phyloP scores from a whole-genome alignment of 2,329 filamentous ascomycete genomes.

The Fusarium napiforme region DNA sequence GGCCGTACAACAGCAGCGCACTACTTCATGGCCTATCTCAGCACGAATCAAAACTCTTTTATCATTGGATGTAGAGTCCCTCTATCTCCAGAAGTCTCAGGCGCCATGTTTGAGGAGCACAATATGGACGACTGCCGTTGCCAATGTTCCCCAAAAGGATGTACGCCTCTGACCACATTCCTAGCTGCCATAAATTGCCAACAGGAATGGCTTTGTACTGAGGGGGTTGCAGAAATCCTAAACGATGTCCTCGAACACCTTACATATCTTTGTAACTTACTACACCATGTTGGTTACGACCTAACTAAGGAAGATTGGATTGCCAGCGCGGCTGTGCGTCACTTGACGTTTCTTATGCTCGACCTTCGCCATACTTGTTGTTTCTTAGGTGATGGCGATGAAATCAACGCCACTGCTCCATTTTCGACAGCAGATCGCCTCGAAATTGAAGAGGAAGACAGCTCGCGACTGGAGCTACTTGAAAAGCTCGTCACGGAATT shows the following conservation, averaged over 20 bases:
- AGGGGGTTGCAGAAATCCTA: rapidly evolving
- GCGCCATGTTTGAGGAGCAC: background rate
- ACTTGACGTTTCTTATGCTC: rapidly evolving
- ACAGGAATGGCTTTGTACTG: rapidly evolving
- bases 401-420: background rate
- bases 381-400: rapidly evolving
- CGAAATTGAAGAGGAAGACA: background rate
- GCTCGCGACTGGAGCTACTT: background rate
- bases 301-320: rapidly evolving
- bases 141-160: background rate
- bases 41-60: background rate
- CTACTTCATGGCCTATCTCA: background rate
- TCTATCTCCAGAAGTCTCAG: rapidly evolving
- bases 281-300: background rate
- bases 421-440: rapidly evolving
- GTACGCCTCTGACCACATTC: background rate
- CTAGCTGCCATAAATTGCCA: background rate
- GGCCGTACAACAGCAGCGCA: background rate
- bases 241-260: rapidly evolving
- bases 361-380: background rate
- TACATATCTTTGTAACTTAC: rapidly evolving
- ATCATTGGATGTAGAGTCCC: rapidly evolving
- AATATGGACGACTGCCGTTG: background rate
- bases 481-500: rapidly evolving
- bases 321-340: rapidly evolving